Conservation (phyloP, 1,284 basidiomycete species). For the Athelia psychrophila region DNA sequence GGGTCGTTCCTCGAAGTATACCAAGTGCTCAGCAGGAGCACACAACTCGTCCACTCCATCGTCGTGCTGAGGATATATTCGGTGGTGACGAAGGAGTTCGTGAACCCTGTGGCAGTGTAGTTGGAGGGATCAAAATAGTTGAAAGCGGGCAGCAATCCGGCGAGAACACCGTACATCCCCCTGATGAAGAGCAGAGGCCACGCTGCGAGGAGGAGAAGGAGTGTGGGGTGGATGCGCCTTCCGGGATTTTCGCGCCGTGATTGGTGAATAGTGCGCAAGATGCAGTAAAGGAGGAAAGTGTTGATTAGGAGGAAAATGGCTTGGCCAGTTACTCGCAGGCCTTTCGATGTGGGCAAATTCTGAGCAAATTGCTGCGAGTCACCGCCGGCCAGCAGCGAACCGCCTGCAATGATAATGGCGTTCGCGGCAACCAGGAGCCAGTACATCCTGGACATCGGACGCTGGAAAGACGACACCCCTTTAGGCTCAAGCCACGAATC, state of each 20-base stretch:
- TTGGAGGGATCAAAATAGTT: background rate
- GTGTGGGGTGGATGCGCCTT: constrained; percentile 21
- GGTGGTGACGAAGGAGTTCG: background rate
- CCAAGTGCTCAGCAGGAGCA: background rate
- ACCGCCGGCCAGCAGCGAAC: constrained; percentile 24
- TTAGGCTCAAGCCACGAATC: constrained; percentile 30
- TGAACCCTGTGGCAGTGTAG: background rate
- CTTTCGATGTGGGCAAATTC: constrained; percentile 19
- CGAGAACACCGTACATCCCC: background rate
- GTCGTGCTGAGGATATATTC: background rate
- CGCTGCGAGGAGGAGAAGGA: constrained; percentile 20
- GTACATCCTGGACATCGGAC: constrained; percentile 25
- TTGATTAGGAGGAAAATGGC: constrained; percentile 28
- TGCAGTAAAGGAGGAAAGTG: constrained; percentile 17
- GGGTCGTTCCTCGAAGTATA: background rate
- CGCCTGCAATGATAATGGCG: constrained; percentile 24
- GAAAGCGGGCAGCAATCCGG: background rate
- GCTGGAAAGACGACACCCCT: too few species aligned
- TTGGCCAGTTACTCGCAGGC: constrained; percentile 26
- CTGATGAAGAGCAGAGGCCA: background rate
- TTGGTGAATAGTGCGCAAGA: constrained; percentile 21
- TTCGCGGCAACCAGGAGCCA: constrained; percentile 25
- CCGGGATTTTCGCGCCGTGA: constrained; percentile 10
- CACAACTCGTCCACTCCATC: constrained; percentile 1
- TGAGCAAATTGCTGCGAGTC: constrained; percentile 13